Evolutionary conservation across 2,329 filamentous ascomycete species (phyloP).

Genomic region (Emmonsia crescens): DNA sequence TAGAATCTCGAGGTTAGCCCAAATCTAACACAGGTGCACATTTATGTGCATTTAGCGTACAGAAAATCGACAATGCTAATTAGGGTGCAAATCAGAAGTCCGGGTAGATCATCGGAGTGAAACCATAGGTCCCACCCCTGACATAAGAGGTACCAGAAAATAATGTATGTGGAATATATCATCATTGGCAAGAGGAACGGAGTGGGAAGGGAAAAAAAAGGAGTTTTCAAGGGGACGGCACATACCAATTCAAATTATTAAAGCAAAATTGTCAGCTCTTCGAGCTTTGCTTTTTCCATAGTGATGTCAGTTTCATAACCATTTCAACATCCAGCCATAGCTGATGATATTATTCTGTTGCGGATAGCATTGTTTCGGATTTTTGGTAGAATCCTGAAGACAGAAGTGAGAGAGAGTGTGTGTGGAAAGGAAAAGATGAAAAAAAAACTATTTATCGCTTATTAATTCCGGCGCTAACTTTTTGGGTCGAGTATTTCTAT

Average conservation of each 20-base stretch:
- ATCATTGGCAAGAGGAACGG: constrained; percentile 43
- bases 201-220: constrained; percentile 9
- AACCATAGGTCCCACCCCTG: constrained; percentile 42
- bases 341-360: background rate
- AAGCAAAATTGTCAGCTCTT: background rate
- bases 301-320: background rate
- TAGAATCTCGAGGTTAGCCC: background rate
- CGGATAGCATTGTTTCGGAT: background rate
- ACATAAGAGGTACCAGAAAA: constrained; percentile 94
- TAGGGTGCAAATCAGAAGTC: constrained; percentile 55
- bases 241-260: background rate
- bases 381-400: background rate
- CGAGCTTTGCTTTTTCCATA: background rate
- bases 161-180: constrained; percentile 49
- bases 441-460: background rate
- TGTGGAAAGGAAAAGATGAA: background rate
- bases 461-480: background rate
- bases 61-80: background rate
- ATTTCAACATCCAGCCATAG: background rate
- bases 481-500: background rate
- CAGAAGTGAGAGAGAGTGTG: background rate
- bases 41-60: background rate
- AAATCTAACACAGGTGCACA: background rate
- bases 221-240: constrained; percentile 29
- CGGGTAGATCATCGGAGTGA: constrained; percentile 60